Base-by-base conservation (phyloP, 1,139 yeast genomes). In the Nematodospora anomalae region DNA sequence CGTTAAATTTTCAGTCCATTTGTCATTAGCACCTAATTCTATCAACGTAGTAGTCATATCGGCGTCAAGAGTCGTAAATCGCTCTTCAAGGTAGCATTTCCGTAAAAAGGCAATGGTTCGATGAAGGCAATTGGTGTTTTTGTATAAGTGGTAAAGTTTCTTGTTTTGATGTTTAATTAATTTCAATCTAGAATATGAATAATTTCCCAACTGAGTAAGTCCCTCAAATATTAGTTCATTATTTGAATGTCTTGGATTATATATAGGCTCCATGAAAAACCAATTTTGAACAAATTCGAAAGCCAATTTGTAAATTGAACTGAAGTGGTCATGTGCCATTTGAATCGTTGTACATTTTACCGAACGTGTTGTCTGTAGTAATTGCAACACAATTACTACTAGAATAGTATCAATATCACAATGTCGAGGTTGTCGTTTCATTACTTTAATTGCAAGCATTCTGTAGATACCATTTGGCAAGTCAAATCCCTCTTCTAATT, bases 211-310 rank as follows among this genome's bases (percentile, higher is more conserved):
- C 8, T 18, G 6, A 18, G 21, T 6, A 18, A 18, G 6, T 6
- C 21, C 21, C 8, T 47, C 46, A 37, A 68, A 67, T 8, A 68
- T 44, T 10, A 49, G 55, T 3, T 50, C 47, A 43, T 67, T 67
- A 3, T 71, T 71, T 2, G 55, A 51, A 20, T 53, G 52, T 11
- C 58, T 45, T 2, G 64, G 53, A 42, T 63, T 63, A 45, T 54
- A 67, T 4, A 66, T 51, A 0, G 60, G 50, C 2, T 18, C 8
- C 8, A 6, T 18, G 6, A 18, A 18, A 6, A 67, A 40, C 74
- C 74, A 68, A 0, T 43, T 31, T 12, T 45, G 46, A 6, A 51
- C 18, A 32, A 64, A 51, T 6, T 35, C 31, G 4, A 31, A 10
- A 6, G 43, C 12, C 10, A 38, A 33, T 1, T 36, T 39, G 15